A percentile compares a stretch with the other conserved stretches of the same genome.
These are phyloP conservation scores for Aureobasidium lini DNA, from an alignment of 2,329 filamentous ascomycete genomes.

Conservation along the genomic window DNA sequence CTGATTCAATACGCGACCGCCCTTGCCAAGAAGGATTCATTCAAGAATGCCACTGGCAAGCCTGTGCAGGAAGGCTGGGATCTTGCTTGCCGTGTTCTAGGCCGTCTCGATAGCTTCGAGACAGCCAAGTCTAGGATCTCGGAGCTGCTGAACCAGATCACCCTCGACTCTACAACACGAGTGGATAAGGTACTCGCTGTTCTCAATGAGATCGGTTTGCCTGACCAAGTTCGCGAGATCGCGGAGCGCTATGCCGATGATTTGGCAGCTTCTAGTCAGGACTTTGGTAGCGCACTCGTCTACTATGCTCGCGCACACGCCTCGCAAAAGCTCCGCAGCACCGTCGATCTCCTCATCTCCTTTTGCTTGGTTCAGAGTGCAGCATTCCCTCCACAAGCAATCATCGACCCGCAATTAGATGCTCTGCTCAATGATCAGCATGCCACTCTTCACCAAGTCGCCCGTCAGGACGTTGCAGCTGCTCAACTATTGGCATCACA, in stretches of 20 bases:
- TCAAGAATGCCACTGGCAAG: slow-evolving; percentile 25
- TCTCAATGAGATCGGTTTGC: slow-evolving; percentile 70
- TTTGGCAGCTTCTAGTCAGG: slow-evolving; percentile 62
- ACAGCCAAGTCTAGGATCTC: slow-evolving; percentile 67
- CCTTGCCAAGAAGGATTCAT: slow-evolving; percentile 42
- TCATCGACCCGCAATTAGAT: slow-evolving; percentile 66
- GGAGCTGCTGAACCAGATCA: slow-evolving; percentile 64
- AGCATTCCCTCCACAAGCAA: slow-evolving; percentile 62
- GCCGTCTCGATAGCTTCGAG: slow-evolving; percentile 66
- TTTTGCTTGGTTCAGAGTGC: slow-evolving; percentile 80
- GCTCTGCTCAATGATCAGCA: slow-evolving; percentile 65
- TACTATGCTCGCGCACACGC: slow-evolving; percentile 86
- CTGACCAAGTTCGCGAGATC: slow-evolving; percentile 68
- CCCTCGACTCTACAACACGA: slow-evolving; percentile 59
- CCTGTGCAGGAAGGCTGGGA: slow-evolving; percentile 66
- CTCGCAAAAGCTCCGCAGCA: slow-evolving; percentile 69
- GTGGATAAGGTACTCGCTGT: slow-evolving; percentile 78
- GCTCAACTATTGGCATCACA: slow-evolving; percentile 76
- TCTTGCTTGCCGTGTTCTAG: slow-evolving; percentile 73
- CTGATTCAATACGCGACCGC: slow-evolving; percentile 69
- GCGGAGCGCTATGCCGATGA: slow-evolving; percentile 83
- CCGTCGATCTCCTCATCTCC: slow-evolving; percentile 79
- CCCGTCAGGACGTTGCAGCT: slow-evolving; percentile 68
- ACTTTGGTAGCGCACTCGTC: slow-evolving; percentile 79
- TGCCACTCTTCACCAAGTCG: slow-evolving; percentile 62